Percentiles rank a stretch among this genome's conserved stretches.
Evolutionary conservation across 1,139 yeast genomes (phyloP).

Genomic region (Suhomyces bolitotheri): DNA sequence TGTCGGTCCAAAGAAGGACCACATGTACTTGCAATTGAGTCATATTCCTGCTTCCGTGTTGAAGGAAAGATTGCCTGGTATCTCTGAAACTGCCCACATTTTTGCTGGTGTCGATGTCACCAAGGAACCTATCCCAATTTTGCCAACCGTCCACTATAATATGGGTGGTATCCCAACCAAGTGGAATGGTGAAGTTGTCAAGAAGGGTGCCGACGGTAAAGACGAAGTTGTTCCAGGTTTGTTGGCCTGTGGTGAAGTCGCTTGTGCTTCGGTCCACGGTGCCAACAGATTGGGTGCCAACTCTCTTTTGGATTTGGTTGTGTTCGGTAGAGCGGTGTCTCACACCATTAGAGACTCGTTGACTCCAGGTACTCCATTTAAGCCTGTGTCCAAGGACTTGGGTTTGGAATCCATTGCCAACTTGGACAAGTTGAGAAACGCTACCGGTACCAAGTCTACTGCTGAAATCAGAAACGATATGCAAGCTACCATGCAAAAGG

Average conservation of each 20-base stretch:
- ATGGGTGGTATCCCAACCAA: slow-evolving; percentile 99
- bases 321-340: slow-evolving; percentile 97
- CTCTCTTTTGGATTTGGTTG: slow-evolving; percentile 95
- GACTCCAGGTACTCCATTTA: slow-evolving; percentile 87
- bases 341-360: slow-evolving; percentile 84
- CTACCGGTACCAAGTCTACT: slow-evolving; percentile 77
- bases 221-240: slow-evolving; percentile 93
- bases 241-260: slow-evolving; percentile 98
- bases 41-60: slow-evolving; percentile 92
- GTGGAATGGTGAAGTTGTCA: slow-evolving; percentile 93
- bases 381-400: slow-evolving; percentile 72
- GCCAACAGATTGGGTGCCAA: slow-evolving; percentile 99
- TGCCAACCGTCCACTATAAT: slow-evolving; percentile 98
- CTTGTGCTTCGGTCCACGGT: slow-evolving; percentile 98
- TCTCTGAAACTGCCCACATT: slow-evolving; percentile 96
- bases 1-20: slow-evolving; percentile 96
- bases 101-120: slow-evolving; percentile 99
- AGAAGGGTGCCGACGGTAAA: slow-evolving; percentile 81
- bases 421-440: slow-evolving; percentile 85
- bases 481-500: slow-evolving; percentile 97
- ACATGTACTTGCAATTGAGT: slow-evolving; percentile 89
- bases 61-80: slow-evolving; percentile 97
- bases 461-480: slow-evolving; percentile 87
- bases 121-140: slow-evolving; percentile 97
- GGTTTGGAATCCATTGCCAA: slow-evolving; percentile 90